Evolutionary conservation across 345 rosid species (phyloP).

Genomic region (Eucalyptus regnans): DNA sequence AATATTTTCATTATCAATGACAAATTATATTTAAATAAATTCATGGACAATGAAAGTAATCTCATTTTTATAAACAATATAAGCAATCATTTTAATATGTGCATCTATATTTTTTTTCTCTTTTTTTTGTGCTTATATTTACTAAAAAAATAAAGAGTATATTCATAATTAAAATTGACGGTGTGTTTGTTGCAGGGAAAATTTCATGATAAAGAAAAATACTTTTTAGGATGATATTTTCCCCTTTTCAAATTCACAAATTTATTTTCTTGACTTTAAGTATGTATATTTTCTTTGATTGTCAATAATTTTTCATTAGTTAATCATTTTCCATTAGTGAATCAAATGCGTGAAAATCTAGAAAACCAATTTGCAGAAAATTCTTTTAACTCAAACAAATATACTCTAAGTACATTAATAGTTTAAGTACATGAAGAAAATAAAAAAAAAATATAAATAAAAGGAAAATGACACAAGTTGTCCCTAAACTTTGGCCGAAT

Average conservation of each 20-base stretch:
- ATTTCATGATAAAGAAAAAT: not conserved
- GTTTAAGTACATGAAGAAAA: not conserved
- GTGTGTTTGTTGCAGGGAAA: not conserved
- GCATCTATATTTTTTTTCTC: not conserved
- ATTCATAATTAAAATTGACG: not conserved
- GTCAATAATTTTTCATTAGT: not conserved
- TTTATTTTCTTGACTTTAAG: not conserved
- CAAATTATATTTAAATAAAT: not conserved
- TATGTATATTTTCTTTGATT: not conserved
- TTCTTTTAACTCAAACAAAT: not conserved
- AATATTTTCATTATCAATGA: not conserved
- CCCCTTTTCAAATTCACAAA: not conserved
- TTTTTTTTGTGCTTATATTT: not conserved
- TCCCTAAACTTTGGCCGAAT: not conserved
- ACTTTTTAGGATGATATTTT: not conserved
- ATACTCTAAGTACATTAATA: not conserved
- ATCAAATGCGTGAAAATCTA: not conserved
- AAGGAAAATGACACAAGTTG: not conserved
- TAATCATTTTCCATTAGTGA: not conserved
- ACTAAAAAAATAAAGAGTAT: not conserved
- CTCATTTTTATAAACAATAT: not conserved
- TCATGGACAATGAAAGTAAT: not conserved
- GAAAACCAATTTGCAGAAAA: not conserved
- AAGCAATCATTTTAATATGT: not conserved
- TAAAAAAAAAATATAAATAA: not conserved